phyloP scores from a whole-genome alignment of 352 stramenopile genomes.

The Globisporangium okanoganense region DNA sequence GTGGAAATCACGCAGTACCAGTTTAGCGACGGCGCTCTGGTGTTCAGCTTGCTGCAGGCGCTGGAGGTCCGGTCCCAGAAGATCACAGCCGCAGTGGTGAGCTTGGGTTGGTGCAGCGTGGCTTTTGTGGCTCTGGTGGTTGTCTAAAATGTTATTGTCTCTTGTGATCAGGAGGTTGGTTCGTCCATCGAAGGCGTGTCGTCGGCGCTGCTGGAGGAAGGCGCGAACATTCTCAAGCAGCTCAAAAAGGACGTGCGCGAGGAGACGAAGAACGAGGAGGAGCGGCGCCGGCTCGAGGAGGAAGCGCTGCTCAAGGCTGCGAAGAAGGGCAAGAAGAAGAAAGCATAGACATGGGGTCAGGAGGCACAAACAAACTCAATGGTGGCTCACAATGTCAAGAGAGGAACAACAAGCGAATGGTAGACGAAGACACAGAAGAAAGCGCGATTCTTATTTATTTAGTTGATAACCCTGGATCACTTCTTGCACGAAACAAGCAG shows the following conservation, averaged over 20 bases:
- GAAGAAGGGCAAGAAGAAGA: conserved; percentile 84
- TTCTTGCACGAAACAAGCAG: neutral
- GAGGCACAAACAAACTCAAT: conserved; percentile 4
- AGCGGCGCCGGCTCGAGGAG: conserved; percentile 64
- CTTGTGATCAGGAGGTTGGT: conserved; percentile 30
- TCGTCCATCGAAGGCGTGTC: conserved; percentile 50
- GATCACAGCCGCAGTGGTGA: conserved; percentile 47
- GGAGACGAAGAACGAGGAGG: conserved; percentile 70
- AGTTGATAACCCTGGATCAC: neutral
- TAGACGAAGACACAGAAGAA: conserved; percentile 18
- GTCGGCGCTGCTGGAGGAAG: conserved; percentile 51
- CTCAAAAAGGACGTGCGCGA: conserved; percentile 83
- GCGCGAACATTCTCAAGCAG: conserved; percentile 52
- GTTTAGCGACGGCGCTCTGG: conserved; percentile 46
- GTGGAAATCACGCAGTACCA: conserved; percentile 29
- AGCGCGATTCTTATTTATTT: conserved; percentile 26
- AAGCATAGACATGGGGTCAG: conserved; percentile 24
- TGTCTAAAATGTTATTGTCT: neutral
- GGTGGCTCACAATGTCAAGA: no score
- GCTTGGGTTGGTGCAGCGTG: no score
- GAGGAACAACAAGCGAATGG: no score
- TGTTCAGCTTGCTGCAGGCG: conserved; percentile 60
- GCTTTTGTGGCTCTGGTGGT: neutral
- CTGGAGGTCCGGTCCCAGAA: conserved; percentile 57
- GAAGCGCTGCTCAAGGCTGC: conserved; percentile 68